A percentile compares a stretch with the other conserved stretches of the same genome.
Evolutionary conservation across 306 rosid species (phyloP).

Genomic region (Trifolium repens): DNA sequence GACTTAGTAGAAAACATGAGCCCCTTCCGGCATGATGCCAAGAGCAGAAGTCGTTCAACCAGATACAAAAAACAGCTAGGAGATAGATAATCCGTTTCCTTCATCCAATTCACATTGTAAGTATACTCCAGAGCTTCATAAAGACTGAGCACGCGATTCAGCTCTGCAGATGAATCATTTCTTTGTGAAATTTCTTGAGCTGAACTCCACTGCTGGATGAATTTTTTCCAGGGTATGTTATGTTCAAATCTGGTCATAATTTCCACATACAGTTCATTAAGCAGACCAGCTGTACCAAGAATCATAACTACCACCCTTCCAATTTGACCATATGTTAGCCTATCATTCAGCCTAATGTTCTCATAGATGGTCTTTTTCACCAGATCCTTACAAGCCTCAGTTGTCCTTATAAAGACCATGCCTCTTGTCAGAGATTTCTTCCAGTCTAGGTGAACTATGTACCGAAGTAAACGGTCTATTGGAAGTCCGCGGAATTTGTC

Average conservation of each 20-base stretch:
- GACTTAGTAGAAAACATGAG: conserved; percentile 56
- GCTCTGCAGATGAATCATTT: no score
- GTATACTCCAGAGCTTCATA: conserved; percentile 47
- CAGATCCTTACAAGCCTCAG: no score
- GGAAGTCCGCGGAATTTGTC: conserved; percentile 35
- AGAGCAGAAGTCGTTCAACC: conserved; percentile 63
- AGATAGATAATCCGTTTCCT: conserved; percentile 48
- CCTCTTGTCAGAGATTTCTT: no score
- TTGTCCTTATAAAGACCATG: no score
- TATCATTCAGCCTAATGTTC: no score
- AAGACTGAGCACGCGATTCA: not conserved
- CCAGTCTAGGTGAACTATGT: conserved; percentile 51
- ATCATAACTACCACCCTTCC: no score
- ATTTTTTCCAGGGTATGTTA: conserved; percentile 51
- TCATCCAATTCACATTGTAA: conserved; percentile 48
- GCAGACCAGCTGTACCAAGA: conserved; percentile 43
- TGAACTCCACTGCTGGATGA: conserved; percentile 40
- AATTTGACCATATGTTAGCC: no score
- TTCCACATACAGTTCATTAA: not conserved
- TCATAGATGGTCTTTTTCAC: no score
- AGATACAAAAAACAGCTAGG: conserved; percentile 72
- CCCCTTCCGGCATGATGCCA: conserved; percentile 44
- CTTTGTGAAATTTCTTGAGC: not conserved
- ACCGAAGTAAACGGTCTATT: conserved; percentile 19
- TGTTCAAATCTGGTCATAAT: conserved; percentile 37